A percentile compares a stretch with the other conserved stretches of the same genome.
Conservation (phyloP, 73 alveolate species). For the Symbiodinium natans region DNA sequence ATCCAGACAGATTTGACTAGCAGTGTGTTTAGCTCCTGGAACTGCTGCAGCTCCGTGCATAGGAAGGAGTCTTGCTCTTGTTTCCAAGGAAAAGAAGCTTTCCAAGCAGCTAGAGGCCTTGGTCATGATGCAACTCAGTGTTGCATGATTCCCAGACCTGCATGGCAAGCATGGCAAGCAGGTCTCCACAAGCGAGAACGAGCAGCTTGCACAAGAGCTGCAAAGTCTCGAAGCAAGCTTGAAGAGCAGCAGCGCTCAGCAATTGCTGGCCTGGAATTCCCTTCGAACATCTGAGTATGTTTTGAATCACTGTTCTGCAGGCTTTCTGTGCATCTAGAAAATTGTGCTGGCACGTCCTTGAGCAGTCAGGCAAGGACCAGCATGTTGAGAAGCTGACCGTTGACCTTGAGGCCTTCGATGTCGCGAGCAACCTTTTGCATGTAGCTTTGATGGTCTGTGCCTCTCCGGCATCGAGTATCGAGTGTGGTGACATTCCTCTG, state of each 20-base stretch:
- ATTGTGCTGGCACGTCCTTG: background rate
- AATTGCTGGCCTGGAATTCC: no score
- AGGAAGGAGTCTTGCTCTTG: no score
- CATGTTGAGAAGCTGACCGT: slow-evolving; percentile 23
- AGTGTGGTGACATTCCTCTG: background rate
- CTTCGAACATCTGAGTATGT: no score
- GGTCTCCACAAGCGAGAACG: slow-evolving; percentile 46
- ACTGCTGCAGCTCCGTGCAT: no score
- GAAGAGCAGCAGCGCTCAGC: slow-evolving; percentile 10
- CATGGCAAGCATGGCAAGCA: background rate
- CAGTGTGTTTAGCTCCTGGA: no score
- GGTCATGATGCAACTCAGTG: background rate
- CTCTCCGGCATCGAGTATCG: background rate
- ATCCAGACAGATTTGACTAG: background rate
- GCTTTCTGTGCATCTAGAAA: background rate
- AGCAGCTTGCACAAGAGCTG: slow-evolving; percentile 57
- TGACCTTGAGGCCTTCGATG: slow-evolving; percentile 26
- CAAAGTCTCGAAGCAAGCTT: slow-evolving; percentile 25
- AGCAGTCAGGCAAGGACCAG: slow-evolving; percentile 29
- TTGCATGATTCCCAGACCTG: background rate
- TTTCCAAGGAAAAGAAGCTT: slow-evolving; percentile 38
- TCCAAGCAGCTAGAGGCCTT: slow-evolving; percentile 55
- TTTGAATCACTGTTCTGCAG: background rate
- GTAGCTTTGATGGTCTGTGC: background rate
- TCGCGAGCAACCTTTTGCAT: background rate